Percentiles rank a stretch among this genome's conserved stretches.
These are phyloP conservation scores for Fistulifera pelliculosa DNA, from an alignment of 108 stramenopile species.

Conservation along the genomic window DNA sequence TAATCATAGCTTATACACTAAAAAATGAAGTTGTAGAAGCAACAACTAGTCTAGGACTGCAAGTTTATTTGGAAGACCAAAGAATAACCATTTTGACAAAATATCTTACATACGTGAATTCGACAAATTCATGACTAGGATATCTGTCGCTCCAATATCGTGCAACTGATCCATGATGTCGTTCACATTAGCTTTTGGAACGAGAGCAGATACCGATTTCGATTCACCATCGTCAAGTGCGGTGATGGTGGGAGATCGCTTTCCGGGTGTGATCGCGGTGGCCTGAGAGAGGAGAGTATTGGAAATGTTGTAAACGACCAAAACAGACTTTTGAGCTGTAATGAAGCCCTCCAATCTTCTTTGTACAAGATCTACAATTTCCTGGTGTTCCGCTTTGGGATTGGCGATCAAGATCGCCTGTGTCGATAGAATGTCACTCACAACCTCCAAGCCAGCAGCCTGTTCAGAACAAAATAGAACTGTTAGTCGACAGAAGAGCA, in stretches of 20 bases:
- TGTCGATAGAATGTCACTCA: conserved; percentile 77
- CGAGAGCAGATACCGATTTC: conserved; percentile 79
- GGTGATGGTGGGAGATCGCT: conserved; percentile 90
- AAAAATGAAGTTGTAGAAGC: too few relatives aligned
- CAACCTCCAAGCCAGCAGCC: conserved; percentile 94
- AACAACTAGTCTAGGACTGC: too few relatives aligned
- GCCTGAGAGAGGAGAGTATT: conserved; percentile 60
- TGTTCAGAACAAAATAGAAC: conserved; percentile 16
- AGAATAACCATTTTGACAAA: not conserved
- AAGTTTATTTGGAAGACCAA: too few relatives aligned
- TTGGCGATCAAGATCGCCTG: conserved; percentile 77
- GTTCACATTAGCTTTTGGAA: conserved; percentile 72
- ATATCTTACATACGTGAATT: conserved; percentile 83
- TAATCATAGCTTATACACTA: not conserved
- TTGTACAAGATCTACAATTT: conserved; percentile 77
- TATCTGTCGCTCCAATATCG: conserved; percentile 87
- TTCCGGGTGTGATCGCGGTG: conserved; percentile 86
- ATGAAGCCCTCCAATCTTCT: conserved; percentile 93
- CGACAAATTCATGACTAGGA: conserved; percentile 78
- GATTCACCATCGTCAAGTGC: conserved; percentile 71
- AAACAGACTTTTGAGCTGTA: conserved; percentile 88
- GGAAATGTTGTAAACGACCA: conserved; percentile 91
- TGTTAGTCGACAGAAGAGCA: not conserved
- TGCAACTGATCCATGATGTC: conserved; percentile 92
- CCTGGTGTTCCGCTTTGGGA: conserved; percentile 72